Percentiles rank a stretch among this genome's conserved stretches.
These are phyloP conservation scores for Kingdonia uniflora DNA, from an alignment of 164 flowering plant genomes.

Conservation along the genomic window DNA sequence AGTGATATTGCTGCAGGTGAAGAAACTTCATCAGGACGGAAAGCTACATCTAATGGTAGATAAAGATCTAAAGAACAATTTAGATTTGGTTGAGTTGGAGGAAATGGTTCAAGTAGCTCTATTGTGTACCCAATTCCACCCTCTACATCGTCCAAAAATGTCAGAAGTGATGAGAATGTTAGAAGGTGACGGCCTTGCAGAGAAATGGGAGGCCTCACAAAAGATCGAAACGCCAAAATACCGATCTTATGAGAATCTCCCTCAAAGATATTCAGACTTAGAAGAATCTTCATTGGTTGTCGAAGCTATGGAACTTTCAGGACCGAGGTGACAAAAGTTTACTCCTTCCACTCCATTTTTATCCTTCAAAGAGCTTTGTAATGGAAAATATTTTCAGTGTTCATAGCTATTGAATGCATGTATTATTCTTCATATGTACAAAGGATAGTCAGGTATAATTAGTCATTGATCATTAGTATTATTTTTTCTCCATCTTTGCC, in stretches of 20 bases:
- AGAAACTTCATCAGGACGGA: slow-evolving; percentile 65
- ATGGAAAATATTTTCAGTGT: slow-evolving; percentile 20
- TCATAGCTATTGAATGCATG: slow-evolving; percentile 24
- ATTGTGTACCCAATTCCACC: slow-evolving; percentile 67
- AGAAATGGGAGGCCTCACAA: slow-evolving; percentile 82
- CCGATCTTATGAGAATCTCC: slow-evolving; percentile 34
- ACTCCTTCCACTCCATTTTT: too few species aligned
- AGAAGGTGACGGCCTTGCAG: slow-evolving; percentile 80
- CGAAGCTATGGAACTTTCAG: slow-evolving; percentile 93
- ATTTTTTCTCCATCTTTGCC: too few species aligned
- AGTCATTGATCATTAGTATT: too few species aligned
- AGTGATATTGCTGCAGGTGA: slow-evolving; percentile 42
- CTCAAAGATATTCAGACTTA: slow-evolving; percentile 50
- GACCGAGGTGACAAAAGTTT: slow-evolving; percentile 37
- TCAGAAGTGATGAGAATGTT: slow-evolving; percentile 66
- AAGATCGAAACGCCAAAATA: slow-evolving; percentile 45
- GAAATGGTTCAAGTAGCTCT: slow-evolving; percentile 78
- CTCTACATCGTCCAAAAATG: slow-evolving; percentile 69
- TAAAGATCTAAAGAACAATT: slow-evolving; percentile 58
- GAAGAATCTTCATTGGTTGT: slow-evolving; percentile 69
- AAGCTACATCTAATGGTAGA: slow-evolving; percentile 61
- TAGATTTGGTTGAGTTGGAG: slow-evolving; percentile 52
- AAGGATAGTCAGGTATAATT: slow-evolving; percentile 7
- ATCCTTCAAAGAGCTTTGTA: slow-evolving; percentile 5
- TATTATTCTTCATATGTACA: slow-evolving; percentile 37